phyloP scores from a whole-genome alignment of 148 eudicot genomes.

The Diospyros lotus region DNA sequence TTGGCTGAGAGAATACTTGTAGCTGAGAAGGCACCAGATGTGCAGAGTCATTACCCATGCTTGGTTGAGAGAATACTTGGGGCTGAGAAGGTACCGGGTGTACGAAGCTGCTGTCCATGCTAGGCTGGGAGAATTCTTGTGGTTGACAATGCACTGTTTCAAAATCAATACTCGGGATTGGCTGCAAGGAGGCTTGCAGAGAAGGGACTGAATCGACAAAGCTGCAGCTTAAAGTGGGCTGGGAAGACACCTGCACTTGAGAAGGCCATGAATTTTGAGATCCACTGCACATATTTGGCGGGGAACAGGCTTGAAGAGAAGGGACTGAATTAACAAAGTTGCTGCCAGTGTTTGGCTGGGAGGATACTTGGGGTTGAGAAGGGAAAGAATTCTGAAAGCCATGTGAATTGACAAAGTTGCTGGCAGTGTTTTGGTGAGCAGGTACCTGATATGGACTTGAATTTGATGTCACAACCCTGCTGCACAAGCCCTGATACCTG shows the following conservation, averaged over 20 bases:
- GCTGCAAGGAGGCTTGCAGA: background rate
- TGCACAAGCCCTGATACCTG: background rate
- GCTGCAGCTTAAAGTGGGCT: slow-evolving; percentile 8
- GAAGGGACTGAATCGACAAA: background rate
- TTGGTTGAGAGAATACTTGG: slow-evolving; percentile 8
- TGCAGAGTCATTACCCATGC: background rate
- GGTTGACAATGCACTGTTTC: slow-evolving; percentile 5
- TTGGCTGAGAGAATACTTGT: slow-evolving; percentile 23
- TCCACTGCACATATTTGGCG: background rate
- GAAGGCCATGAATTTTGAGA: slow-evolving; percentile 13
- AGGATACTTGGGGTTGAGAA: slow-evolving; percentile 1
- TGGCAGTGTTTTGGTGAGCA: slow-evolving; percentile 3
- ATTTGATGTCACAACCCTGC: background rate
- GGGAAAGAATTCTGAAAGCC: background rate
- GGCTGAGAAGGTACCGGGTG: background rate
- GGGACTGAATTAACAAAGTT: slow-evolving; percentile 2
- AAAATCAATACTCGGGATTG: background rate
- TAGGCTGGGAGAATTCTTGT: slow-evolving; percentile 18
- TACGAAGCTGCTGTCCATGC: background rate
- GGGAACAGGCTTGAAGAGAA: slow-evolving; percentile 11
- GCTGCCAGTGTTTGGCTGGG: slow-evolving; percentile 10
- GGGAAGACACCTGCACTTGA: slow-evolving; percentile 17
- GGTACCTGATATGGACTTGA: background rate
- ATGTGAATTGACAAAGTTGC: no score
- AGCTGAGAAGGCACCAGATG: slow-evolving; percentile 21